These are phyloP conservation scores for Hibiscus syriacus DNA, from an alignment of 345 rosid genomes.

Conservation along the genomic window DNA sequence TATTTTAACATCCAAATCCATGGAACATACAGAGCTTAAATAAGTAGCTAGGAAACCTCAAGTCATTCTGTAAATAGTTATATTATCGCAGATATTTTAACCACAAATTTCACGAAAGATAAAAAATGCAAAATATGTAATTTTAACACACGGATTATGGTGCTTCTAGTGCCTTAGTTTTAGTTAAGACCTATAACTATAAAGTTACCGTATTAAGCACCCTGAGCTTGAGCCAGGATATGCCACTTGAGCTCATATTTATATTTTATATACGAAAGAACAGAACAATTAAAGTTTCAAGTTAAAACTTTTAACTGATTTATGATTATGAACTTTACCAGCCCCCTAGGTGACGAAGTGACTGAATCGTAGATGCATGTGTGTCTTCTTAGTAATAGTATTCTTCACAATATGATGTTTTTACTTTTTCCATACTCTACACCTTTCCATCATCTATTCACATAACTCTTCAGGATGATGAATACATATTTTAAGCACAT, in stretches of 20 bases:
- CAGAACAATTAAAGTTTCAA: background rate
- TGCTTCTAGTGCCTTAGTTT: background rate
- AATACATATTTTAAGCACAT: conserved; percentile 75
- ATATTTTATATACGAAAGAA: background rate
- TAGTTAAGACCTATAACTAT: no score
- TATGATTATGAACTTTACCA: conserved; percentile 30
- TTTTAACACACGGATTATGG: background rate
- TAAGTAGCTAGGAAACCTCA: no score
- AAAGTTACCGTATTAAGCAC: background rate
- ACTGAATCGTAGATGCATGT: conserved; percentile 77
- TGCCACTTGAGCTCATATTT: background rate
- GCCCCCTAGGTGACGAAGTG: conserved; percentile 90
- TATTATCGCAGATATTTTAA: no score
- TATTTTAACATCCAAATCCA: no score
- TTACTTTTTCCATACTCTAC: background rate
- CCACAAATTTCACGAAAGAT: no score
- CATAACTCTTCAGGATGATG: conserved; percentile 89
- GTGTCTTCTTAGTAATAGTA: conserved; percentile 21
- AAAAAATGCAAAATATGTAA: background rate
- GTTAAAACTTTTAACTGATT: background rate
- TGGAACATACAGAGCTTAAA: no score
- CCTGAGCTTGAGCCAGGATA: background rate
- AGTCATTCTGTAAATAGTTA: no score
- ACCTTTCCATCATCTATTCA: conserved; percentile 3
- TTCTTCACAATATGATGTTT: background rate